Evolutionary conservation across 2,329 filamentous ascomycete species (phyloP), one percentile per base, ranked within the genome.

Genomic region (Zasmidium angulare): DNA sequence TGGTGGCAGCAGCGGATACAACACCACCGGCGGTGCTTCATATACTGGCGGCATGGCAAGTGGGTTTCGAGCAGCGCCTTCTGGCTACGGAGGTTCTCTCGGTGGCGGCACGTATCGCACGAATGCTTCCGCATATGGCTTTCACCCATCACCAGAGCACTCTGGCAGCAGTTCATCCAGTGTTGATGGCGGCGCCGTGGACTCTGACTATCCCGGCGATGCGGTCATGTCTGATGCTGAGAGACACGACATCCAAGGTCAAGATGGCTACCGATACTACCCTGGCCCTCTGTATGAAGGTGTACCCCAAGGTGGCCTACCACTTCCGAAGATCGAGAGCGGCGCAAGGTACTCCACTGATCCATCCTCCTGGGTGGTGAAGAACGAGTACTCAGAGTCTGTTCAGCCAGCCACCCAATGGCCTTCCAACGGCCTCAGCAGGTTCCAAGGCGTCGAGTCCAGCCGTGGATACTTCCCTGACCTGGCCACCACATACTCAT

Each of bases 1-100:
- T 40, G 84, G 86, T 46, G 81, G 85, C 64, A 82, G 86, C 47
- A 72, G 75, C 61, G 71, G 75, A 29, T 76, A 75, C 53, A 77
- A 75, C 50, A 71, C 68, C 24, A 54, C 65, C 20, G 59, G 62
- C 24, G 69, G 68, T 7, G 64, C 66, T 58, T 64, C 53, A n/a
- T 70, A 70, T 49, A 62, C 66, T 22, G 59, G 69, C 51, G 62
- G 68, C 17, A 72, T 74, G 23, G 64, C 68, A n/a, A 67, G 70
- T 31, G 68, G 65, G n/a, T 70, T 70, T 56, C 64, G 71, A 20
- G 53, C 62, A 21, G 53, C 61, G 36, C 60, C 63, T 6, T 61
- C 57, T 23, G 64, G 65, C 12, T 68, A 67, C 43, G 63, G 63
- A 53, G 66, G 67, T 22, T 59, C 65, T 23, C 52, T 63, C 7